Base-by-base conservation (phyloP, 805 yeast species). In the Kuraishia hungarica region DNA sequence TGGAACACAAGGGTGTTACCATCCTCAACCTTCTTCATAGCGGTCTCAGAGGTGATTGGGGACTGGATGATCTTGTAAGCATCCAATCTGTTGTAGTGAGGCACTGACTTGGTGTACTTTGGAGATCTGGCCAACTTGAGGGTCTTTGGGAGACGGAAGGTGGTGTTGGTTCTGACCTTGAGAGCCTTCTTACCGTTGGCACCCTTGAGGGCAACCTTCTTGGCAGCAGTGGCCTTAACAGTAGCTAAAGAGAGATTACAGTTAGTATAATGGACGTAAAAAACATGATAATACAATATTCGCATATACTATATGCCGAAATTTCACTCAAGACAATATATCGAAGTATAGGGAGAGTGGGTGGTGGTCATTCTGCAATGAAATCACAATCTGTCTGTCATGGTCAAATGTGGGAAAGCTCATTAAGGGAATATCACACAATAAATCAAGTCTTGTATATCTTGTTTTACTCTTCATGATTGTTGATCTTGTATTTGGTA, bases 11-110 rank as follows among this genome's bases (percentile, higher is more conserved):
- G 86, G 72, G 96, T 94, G 96, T 94, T 94, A 81, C 96, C 90
- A 75, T 91, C 97, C 84, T 94, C 99, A 74, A 94, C 97, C 84
- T 90, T 89, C 88, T 94, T 93, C 89, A 94, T 91, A 73, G 99
- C 97, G 67, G 97, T 89, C 84, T 94, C 99, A 69, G 96, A 84
- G 76, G 93, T 93, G 79, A 93, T 85, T 82, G 97, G 97, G 69
- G 89, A 81, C 77, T 89, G 87, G 74, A 94, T 85, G 74, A 91
- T 79, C 81, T 89, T 90, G 94, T 88, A 87, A 72, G 96, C 88
- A 77, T 94, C 99, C 73, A 89, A 77, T 85, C 98, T 94, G 80
- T 87, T 84, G 86, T 86, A 87, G 83, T 94, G 98, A 73, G 97
- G 96, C 70, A 94, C 96, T 68, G 97, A 77, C 84, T 90, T 94